Evolutionary conservation across 164 flowering plant genomes (phyloP).

Genomic region (Santalum album): DNA sequence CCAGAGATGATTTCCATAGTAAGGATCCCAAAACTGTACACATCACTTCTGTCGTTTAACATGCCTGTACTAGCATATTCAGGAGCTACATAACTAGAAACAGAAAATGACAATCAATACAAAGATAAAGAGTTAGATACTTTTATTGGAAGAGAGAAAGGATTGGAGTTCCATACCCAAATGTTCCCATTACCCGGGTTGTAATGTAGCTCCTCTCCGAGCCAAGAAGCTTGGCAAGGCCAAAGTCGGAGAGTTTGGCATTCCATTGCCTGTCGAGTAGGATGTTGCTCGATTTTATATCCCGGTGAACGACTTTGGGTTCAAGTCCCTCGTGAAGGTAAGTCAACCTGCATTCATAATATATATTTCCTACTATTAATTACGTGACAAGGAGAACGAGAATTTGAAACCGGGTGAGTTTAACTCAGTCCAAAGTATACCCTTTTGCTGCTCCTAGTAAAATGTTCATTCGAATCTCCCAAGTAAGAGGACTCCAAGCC

Average conservation of each 20-base stretch:
- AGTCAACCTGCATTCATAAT: constrained; percentile 31
- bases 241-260: constrained; percentile 82
- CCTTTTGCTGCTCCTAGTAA: constrained; percentile 91
- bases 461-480: constrained; percentile 87
- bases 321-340: constrained; percentile 89
- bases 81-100: constrained; percentile 85
- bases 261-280: constrained; percentile 75
- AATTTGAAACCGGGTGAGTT: background rate
- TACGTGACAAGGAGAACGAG: background rate
- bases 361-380: background rate
- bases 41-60: constrained; percentile 89
- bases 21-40: constrained; percentile 89
- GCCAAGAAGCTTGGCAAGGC: constrained; percentile 77
- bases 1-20: constrained; percentile 95
- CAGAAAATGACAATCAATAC: background rate
- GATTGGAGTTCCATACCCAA: constrained; percentile 35
- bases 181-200: constrained; percentile 93
- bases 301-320: constrained; percentile 90
- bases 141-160: background rate
- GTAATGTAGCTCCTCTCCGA: constrained; percentile 81
- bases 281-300: constrained; percentile 81
- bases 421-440: constrained; percentile 22
- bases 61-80: constrained; percentile 98
- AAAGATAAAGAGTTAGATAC: background rate
- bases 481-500: constrained; percentile 80